Evolutionary conservation across 345 rosid genomes (phyloP).

Genomic region (Jatropha curcas): DNA sequence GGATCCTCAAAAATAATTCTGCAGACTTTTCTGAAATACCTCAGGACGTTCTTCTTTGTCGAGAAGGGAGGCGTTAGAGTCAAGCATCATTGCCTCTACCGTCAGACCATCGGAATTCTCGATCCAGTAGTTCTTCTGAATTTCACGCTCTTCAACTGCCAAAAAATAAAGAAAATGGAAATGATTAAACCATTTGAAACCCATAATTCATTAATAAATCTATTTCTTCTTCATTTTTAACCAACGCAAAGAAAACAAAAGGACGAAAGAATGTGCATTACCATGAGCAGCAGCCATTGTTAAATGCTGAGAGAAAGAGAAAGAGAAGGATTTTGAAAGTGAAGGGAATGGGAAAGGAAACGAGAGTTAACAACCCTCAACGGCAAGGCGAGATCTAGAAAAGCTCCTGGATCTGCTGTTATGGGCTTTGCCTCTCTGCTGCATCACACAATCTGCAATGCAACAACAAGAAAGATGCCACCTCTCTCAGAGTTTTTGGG

Average conservation of each 20-base stretch:
- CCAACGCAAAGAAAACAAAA: neutral
- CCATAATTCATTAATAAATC: neutral
- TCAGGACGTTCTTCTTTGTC: slow-evolving; percentile 98
- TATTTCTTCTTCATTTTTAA: neutral
- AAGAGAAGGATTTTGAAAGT: neutral
- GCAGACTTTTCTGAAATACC: slow-evolving; percentile 31
- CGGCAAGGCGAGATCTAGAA: slow-evolving; percentile 67
- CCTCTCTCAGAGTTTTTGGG: too few species aligned
- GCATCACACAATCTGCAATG: slow-evolving; percentile 41
- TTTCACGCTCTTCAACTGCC: slow-evolving; percentile 65
- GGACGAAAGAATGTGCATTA: slow-evolving; percentile 10
- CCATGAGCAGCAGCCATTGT: slow-evolving; percentile 58
- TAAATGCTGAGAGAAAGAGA: neutral
- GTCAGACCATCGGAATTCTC: slow-evolving; percentile 73
- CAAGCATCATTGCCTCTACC: slow-evolving; percentile 96
- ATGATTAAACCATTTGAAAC: neutral
- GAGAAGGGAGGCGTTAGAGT: slow-evolving; percentile 83
- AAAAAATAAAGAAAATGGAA: neutral
- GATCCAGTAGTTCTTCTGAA: slow-evolving; percentile 84
- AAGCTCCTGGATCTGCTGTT: slow-evolving; percentile 80
- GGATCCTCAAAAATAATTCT: neutral
- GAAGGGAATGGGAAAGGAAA: neutral
- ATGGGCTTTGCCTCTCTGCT: slow-evolving; percentile 58
- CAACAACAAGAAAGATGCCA: neutral
- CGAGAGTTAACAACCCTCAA: slow-evolving; percentile 54